phyloP scores from a whole-genome alignment of 2,329 filamentous ascomycete genomes.

The Paracoccidioides brasiliensis region DNA sequence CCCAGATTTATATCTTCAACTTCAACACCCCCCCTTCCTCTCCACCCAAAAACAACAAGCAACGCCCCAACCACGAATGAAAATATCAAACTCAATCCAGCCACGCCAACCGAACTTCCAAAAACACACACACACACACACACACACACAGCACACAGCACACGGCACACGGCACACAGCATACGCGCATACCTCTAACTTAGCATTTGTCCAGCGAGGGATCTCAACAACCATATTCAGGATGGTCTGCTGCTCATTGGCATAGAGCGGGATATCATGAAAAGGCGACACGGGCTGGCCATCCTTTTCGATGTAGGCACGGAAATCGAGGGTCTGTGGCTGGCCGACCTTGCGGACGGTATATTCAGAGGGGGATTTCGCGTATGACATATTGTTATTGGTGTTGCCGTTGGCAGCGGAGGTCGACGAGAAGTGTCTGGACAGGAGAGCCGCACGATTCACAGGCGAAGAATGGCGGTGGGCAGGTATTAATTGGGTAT shows the following conservation, averaged over 20 bases:
- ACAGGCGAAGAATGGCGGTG: constrained; percentile 1
- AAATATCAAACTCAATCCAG: too few relatives aligned
- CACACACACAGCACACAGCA: not conserved
- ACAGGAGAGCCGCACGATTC: constrained; percentile 32
- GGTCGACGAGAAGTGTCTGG: constrained; percentile 35
- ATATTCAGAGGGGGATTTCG: constrained; percentile 54
- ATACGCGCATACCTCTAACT: constrained; percentile 68
- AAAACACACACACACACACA: too few relatives aligned
- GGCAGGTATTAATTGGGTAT: constrained; percentile 8
- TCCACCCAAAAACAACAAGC: too few relatives aligned
- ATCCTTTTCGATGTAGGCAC: constrained; percentile 97
- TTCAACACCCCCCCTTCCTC: too few relatives aligned
- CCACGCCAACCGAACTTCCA: too few relatives aligned
- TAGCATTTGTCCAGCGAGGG: constrained; percentile 98
- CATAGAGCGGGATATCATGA: constrained; percentile 96
- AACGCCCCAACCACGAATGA: too few relatives aligned
- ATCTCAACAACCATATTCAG: constrained; percentile 99
- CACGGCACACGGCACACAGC: not conserved
- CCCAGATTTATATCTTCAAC: not conserved
- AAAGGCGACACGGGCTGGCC: constrained; percentile 86
- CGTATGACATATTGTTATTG: constrained; percentile 20
- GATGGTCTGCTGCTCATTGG: constrained; percentile 88
- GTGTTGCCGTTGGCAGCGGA: constrained; percentile 16
- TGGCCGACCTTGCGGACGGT: constrained; percentile 74
- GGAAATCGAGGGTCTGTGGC: constrained; percentile 89